Conservation (phyloP, 2,329 filamentous ascomycete genomes). For the Pleomassaria siparia region DNA sequence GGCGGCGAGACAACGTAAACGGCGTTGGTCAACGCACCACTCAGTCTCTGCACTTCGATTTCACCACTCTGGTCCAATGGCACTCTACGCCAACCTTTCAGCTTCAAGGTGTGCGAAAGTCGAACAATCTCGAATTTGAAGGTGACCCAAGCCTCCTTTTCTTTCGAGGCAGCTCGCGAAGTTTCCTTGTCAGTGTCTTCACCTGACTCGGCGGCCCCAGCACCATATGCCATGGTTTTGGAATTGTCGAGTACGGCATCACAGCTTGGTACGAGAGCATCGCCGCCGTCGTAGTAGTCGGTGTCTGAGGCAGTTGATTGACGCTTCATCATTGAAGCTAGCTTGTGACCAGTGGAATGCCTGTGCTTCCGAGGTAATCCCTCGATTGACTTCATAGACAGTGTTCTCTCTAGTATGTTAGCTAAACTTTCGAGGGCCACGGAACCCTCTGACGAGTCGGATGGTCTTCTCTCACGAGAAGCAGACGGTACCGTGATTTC, state of each 20-base stretch:
- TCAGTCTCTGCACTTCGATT: constrained; percentile 74
- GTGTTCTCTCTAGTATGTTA: constrained; percentile 71
- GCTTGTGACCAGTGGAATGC: constrained; percentile 25
- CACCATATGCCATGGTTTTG: constrained; percentile 77
- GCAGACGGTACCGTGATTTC: constrained; percentile 9
- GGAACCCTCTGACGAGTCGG: constrained; percentile 68
- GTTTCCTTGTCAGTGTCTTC: constrained; percentile 43
- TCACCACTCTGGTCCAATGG: constrained; percentile 68
- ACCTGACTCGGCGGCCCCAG: constrained; percentile 51
- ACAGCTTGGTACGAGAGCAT: constrained; percentile 79
- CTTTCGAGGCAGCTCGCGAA: constrained; percentile 60
- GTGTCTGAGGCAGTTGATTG: constrained; percentile 70
- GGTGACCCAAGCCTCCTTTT: constrained; percentile 73
- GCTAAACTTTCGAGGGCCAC: constrained; percentile 80
- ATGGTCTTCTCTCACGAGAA: constrained; percentile 50
- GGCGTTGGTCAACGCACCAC: constrained; percentile 92
- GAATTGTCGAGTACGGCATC: constrained; percentile 87
- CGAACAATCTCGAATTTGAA: constrained; percentile 95
- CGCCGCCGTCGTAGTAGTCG: constrained; percentile 75
- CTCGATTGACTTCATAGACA: constrained; percentile 47
- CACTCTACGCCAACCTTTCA: constrained; percentile 90
- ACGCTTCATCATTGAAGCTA: constrained; percentile 42
- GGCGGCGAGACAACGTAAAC: constrained; percentile 93
- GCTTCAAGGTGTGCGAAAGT: constrained; percentile 79
- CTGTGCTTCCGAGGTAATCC: constrained; percentile 44